phyloP scores from a whole-genome alignment of 2,329 filamentous ascomycete species.

The Hortaea sp. region DNA sequence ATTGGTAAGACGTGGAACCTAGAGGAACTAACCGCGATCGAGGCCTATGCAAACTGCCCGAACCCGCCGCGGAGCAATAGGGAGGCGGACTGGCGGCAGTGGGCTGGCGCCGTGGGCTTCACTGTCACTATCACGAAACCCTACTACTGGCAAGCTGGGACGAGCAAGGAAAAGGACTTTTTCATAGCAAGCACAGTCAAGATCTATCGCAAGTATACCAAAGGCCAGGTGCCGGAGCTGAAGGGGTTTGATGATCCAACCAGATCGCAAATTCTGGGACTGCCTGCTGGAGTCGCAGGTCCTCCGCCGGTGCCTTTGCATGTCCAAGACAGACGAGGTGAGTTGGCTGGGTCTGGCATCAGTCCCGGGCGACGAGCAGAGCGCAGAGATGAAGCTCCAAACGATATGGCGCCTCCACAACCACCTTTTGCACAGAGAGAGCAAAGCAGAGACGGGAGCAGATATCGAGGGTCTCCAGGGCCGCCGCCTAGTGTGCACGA shows the following conservation, averaged over 20 bases:
- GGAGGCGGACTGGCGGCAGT: slow-evolving; percentile 55
- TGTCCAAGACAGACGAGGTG: neutral
- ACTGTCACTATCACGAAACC: slow-evolving; percentile 81
- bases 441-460: slow-evolving; percentile 20
- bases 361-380: neutral
- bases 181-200: slow-evolving; percentile 95
- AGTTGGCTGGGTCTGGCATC: neutral
- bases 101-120: slow-evolving; percentile 78
- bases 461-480: slow-evolving; percentile 20
- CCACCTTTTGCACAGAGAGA: slow-evolving; percentile 23
- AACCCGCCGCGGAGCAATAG: slow-evolving; percentile 43
- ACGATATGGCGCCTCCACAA: slow-evolving; percentile 16
- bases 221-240: slow-evolving; percentile 68
- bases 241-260: slow-evolving; percentile 74
- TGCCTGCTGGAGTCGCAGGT: slow-evolving; percentile 6
- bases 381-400: neutral
- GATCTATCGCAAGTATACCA: slow-evolving; percentile 93
- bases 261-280: slow-evolving; percentile 61
- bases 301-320: slow-evolving; percentile 2
- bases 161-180: slow-evolving; percentile 94
- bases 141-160: slow-evolving; percentile 94
- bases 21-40: slow-evolving; percentile 74
- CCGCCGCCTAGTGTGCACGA: slow-evolving; percentile 20
- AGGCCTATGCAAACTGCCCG: slow-evolving; percentile 56
- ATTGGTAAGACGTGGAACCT: slow-evolving; percentile 98